Conservation (phyloP, 2,329 filamentous ascomycete genomes). For the Bipolaris victoriae region DNA sequence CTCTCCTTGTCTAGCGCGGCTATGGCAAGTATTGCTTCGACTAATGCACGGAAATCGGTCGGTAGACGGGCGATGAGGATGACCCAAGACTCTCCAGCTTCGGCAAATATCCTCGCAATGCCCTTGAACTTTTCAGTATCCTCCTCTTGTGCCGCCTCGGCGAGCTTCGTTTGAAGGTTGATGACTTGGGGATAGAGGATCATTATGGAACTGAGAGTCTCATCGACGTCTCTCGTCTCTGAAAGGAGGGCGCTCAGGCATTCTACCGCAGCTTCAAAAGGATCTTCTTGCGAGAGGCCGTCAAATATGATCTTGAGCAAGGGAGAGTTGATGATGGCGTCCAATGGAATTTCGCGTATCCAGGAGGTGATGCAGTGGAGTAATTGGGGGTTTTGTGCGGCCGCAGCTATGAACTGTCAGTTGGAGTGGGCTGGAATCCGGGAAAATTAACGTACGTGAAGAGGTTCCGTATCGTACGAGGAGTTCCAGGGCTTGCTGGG, state of each 20-base stretch:
- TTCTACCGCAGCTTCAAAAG: constrained; percentile 87
- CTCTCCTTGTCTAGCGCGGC: constrained; percentile 84
- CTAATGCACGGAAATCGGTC: constrained; percentile 77
- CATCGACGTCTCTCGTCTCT: constrained; percentile 93
- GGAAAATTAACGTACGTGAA: constrained; percentile 68
- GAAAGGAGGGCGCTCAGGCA: constrained; percentile 90
- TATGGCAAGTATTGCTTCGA: constrained; percentile 92
- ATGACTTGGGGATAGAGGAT: constrained; percentile 81
- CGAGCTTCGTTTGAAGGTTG: constrained; percentile 76
- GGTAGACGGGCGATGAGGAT: constrained; percentile 88
- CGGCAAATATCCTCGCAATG: constrained; percentile 86
- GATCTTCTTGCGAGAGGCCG: constrained; percentile 74
- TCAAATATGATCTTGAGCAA: constrained; percentile 81
- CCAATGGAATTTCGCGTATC: constrained; percentile 89
- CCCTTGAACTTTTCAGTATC: constrained; percentile 87
- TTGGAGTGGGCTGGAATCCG: neutral
- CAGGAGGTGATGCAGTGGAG: constrained; percentile 97
- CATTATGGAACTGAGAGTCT: constrained; percentile 81
- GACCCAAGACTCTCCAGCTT: constrained; percentile 94
- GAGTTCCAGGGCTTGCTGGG: constrained; percentile 82
- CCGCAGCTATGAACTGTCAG: constrained; percentile 58
- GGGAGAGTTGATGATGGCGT: constrained; percentile 82
- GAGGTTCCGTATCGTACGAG: constrained; percentile 91
- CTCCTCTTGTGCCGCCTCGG: constrained; percentile 75
- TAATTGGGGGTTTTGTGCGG: constrained; percentile 84